These are phyloP conservation scores for Zygosaccharomyces kombuchaensis DNA, from an alignment of 805 yeast genomes.

Conservation along the genomic window DNA sequence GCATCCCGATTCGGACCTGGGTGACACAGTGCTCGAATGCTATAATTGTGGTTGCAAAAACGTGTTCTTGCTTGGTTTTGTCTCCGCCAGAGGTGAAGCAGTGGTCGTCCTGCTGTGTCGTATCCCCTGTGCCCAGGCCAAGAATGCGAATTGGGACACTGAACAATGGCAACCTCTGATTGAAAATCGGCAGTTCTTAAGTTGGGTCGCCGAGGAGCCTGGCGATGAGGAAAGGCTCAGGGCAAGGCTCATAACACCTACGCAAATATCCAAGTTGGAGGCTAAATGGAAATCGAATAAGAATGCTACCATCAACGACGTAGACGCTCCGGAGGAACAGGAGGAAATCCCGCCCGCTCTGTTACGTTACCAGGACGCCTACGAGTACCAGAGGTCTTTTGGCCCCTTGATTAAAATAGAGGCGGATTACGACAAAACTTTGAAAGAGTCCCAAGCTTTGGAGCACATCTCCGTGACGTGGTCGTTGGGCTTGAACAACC, in stretches of 20 bases:
- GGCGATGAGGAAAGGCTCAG: conserved; percentile 55
- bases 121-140: conserved; percentile 76
- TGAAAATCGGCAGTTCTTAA: conserved; percentile 68
- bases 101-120: conserved; percentile 86
- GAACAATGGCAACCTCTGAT: conserved; percentile 83
- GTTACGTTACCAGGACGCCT: conserved; percentile 75
- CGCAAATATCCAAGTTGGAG: conserved; percentile 69
- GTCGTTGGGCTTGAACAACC: conserved; percentile 62
- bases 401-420: conserved; percentile 81
- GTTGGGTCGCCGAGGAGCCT: conserved; percentile 79
- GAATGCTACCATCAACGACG: conserved; percentile 66
- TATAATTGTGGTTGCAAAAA: conserved; percentile 84
- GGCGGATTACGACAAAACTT: conserved; percentile 69
- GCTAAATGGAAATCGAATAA: conserved; percentile 74
- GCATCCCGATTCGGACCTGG: conserved; percentile 77
- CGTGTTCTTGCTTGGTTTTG: conserved; percentile 78
- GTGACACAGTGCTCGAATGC: conserved; percentile 85
- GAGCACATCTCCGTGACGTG: conserved; percentile 70
- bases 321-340: conserved; percentile 46
- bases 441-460: conserved; percentile 73
- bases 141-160: conserved; percentile 81
- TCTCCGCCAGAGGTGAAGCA: conserved; percentile 79
- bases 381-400: conserved; percentile 77
- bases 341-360: conserved; percentile 68
- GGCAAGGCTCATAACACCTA: conserved; percentile 52